Conservation (phyloP, 306 rosid genomes). For the Prinsepia uniflora region DNA sequence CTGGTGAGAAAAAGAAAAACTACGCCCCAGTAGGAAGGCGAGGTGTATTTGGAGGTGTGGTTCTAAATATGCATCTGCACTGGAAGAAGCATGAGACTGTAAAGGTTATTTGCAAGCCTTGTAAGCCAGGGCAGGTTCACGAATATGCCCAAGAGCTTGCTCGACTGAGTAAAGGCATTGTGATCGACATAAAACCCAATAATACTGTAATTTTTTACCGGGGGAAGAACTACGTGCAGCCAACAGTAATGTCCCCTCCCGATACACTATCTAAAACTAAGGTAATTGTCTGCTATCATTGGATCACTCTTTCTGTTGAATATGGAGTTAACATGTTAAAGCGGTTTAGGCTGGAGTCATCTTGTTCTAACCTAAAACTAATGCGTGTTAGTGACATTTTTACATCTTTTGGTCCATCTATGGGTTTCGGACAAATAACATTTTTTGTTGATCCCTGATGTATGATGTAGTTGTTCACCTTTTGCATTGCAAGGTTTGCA, state of each 20-base stretch:
- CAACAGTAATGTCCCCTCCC: constrained; percentile 71
- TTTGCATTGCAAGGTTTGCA: background rate
- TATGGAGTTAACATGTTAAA: background rate
- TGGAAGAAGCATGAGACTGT: constrained; percentile 96
- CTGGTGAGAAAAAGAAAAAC: constrained; percentile 86
- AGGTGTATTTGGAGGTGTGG: constrained; percentile 92
- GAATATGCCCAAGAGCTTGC: constrained; percentile 80
- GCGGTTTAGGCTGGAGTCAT: background rate
- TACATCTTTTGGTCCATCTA: background rate
- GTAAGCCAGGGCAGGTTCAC: constrained; percentile 75
- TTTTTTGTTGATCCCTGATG: background rate
- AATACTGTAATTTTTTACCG: constrained; percentile 63
- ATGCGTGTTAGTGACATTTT: background rate
- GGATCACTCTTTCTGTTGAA: background rate
- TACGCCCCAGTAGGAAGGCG: constrained; percentile 81
- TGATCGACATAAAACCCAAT: constrained; percentile 69
- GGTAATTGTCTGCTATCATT: constrained; percentile 43
- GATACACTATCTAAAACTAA: constrained; percentile 78
- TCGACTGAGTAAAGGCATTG: constrained; percentile 87
- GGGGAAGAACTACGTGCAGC: constrained; percentile 86
- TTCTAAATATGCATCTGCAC: constrained; percentile 91
- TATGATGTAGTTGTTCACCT: background rate
- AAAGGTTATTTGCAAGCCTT: constrained; percentile 85
- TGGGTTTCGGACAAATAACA: background rate
- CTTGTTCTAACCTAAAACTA: background rate